phyloP scores from a whole-genome alignment of 768 basidiomycete species.

The Strobilomyces echinocephalus region DNA sequence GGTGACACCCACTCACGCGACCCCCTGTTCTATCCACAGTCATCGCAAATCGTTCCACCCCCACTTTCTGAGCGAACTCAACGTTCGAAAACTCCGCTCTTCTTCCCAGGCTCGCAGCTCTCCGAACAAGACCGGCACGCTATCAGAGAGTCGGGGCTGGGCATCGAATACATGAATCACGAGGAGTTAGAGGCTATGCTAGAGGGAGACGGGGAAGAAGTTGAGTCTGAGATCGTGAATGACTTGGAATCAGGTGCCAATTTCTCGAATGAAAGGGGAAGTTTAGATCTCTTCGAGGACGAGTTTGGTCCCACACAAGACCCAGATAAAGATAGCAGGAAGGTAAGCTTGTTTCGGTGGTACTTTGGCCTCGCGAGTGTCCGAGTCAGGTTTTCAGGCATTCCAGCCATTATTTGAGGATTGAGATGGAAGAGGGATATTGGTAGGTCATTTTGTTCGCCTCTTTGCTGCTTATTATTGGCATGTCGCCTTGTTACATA shows the following conservation, averaged over 20 bases:
- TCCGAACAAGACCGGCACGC: slow-evolving; percentile 50
- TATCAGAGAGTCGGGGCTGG: slow-evolving; percentile 58
- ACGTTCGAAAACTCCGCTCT: slow-evolving; percentile 29
- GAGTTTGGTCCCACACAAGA: slow-evolving; percentile 33
- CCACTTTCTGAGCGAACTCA: slow-evolving; percentile 4
- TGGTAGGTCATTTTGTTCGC: not conserved
- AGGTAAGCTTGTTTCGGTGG: slow-evolving; percentile 16
- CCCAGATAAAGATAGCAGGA: slow-evolving; percentile 16
- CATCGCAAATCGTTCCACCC: slow-evolving; percentile 17
- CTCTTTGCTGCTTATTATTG: not conserved
- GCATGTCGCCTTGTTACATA: too few species aligned
- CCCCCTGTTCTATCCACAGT: slow-evolving; percentile 24
- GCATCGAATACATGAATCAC: slow-evolving; percentile 59
- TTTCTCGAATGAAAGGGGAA: slow-evolving; percentile 6
- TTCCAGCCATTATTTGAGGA: slow-evolving; percentile 34
- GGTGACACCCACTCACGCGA: slow-evolving; percentile 7
- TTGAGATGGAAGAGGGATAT: slow-evolving; percentile 4
- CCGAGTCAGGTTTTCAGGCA: slow-evolving; percentile 10
- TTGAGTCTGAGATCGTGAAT: slow-evolving; percentile 21
- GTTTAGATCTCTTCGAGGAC: slow-evolving; percentile 30
- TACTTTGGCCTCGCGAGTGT: not conserved
- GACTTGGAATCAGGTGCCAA: not conserved
- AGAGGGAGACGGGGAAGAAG: slow-evolving; percentile 33
- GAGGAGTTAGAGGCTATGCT: slow-evolving; percentile 52
- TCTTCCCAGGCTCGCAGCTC: slow-evolving; percentile 55